These are phyloP conservation scores for Flaveria trinervia DNA, from an alignment of 129 eudicot genomes.

Conservation along the genomic window DNA sequence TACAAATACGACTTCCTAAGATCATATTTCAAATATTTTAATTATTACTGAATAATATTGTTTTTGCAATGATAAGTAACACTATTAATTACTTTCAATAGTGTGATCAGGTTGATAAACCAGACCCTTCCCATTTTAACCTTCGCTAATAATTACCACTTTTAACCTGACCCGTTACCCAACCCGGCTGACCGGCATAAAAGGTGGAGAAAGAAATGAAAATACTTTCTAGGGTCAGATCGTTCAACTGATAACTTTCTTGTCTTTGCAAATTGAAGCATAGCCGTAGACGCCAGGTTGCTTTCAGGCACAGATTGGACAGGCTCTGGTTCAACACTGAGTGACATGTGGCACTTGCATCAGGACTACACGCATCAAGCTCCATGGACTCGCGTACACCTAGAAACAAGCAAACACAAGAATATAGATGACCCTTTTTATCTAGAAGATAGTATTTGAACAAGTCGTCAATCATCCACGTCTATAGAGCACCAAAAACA, in stretches of 20 bases:
- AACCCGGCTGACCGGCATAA: neutral
- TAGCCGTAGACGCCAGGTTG: conserved; percentile 58
- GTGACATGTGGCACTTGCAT: conserved; percentile 58
- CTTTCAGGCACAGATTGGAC: conserved; percentile 63
- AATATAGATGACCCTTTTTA: neutral
- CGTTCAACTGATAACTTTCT: conserved; percentile 84
- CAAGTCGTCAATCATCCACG: conserved; percentile 11
- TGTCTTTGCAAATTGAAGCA: conserved; percentile 85
- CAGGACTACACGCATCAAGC: conserved; percentile 61
- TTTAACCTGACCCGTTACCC: neutral
- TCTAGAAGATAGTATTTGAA: neutral
- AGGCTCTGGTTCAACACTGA: conserved; percentile 69
- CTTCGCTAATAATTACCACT: neutral
- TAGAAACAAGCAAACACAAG: conserved; percentile 22
- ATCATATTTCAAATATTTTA: neutral
- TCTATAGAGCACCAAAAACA: neutral
- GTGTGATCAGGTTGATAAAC: neutral
- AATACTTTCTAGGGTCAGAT: conserved; percentile 75
- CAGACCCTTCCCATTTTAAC: neutral
- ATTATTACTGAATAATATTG: neutral
- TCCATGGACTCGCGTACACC: conserved; percentile 55
- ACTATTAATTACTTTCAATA: neutral
- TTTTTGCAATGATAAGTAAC: conserved; percentile 3
- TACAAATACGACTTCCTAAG: neutral
- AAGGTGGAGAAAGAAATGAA: neutral